These are phyloP conservation scores for Cornus florida DNA, from an alignment of 148 eudicot species.

Conservation along the genomic window DNA sequence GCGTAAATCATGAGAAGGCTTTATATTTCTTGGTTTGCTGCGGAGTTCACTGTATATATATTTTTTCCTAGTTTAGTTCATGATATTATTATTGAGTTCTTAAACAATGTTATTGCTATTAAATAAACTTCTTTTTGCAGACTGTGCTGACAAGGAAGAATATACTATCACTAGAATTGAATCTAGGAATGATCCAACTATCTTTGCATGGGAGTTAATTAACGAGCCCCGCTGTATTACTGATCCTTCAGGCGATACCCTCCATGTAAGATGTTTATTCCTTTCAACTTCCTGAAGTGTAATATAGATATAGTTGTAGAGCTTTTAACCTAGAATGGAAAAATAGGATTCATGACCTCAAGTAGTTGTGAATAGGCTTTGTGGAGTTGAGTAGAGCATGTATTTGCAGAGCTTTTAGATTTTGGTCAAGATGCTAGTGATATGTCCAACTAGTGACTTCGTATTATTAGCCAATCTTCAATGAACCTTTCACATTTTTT, in stretches of 20 bases:
- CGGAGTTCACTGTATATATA: not conserved
- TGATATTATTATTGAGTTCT: not conserved
- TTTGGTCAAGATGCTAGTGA: too few relatives aligned
- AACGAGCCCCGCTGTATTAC: constrained; percentile 96
- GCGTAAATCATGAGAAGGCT: not conserved
- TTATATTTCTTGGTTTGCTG: not conserved
- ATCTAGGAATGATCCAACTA: constrained; percentile 90
- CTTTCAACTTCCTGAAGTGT: not conserved
- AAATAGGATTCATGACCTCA: too few relatives aligned
- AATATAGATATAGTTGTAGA: too few relatives aligned
- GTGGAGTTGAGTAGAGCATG: too few relatives aligned
- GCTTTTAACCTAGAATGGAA: too few relatives aligned
- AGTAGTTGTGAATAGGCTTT: too few relatives aligned
- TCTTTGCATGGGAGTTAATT: constrained; percentile 92
- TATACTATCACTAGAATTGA: constrained; percentile 76
- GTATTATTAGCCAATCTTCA: too few relatives aligned
- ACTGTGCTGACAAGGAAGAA: constrained; percentile 54
- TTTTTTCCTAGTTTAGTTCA: too few relatives aligned
- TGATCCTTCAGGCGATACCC: constrained; percentile 86
- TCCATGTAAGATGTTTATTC: constrained; percentile 56
- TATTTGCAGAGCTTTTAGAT: too few relatives aligned
- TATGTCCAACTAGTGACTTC: too few relatives aligned
- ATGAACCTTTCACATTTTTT: too few relatives aligned
- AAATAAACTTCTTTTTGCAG: not conserved
- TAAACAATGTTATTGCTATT: not conserved